Evolutionary conservation across 148 eudicot species (phyloP).

Genomic region (Arctostaphylos glauca): DNA sequence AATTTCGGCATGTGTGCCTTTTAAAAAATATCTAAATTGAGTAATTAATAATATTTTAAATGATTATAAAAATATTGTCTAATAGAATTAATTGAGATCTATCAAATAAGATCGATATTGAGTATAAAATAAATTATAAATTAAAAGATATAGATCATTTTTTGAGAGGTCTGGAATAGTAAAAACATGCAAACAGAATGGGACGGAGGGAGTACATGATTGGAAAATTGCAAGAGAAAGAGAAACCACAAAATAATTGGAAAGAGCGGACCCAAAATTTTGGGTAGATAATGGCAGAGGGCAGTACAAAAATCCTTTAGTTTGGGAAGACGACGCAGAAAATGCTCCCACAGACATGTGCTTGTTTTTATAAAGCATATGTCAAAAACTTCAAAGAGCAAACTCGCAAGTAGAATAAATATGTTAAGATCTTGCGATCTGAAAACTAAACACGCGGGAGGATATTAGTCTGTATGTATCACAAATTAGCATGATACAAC

Average conservation of each 20-base stretch:
- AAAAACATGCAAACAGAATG: too few relatives aligned
- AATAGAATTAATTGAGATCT: too few relatives aligned
- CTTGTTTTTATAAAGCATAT: too few relatives aligned
- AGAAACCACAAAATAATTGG: neutral
- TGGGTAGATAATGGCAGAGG: neutral
- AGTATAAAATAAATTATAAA: too few relatives aligned
- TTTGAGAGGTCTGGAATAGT: too few relatives aligned
- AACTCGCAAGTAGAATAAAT: neutral
- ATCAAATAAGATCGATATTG: too few relatives aligned
- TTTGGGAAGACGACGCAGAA: neutral
- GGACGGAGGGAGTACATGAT: too few relatives aligned
- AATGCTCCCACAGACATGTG: neutral
- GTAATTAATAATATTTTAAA: too few relatives aligned
- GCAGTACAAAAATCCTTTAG: neutral
- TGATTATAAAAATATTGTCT: too few relatives aligned
- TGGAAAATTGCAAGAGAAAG: neutral
- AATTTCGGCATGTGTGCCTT: too few relatives aligned
- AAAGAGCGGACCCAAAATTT: neutral
- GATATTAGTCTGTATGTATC: neutral
- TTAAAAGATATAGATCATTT: too few relatives aligned
- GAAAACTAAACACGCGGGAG: neutral
- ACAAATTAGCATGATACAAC: neutral
- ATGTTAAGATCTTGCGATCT: neutral
- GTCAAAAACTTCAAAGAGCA: neutral
- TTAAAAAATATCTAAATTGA: too few relatives aligned